Conservation (phyloP, 2,329 filamentous ascomycete genomes). For the Alternaria sp. region DNA sequence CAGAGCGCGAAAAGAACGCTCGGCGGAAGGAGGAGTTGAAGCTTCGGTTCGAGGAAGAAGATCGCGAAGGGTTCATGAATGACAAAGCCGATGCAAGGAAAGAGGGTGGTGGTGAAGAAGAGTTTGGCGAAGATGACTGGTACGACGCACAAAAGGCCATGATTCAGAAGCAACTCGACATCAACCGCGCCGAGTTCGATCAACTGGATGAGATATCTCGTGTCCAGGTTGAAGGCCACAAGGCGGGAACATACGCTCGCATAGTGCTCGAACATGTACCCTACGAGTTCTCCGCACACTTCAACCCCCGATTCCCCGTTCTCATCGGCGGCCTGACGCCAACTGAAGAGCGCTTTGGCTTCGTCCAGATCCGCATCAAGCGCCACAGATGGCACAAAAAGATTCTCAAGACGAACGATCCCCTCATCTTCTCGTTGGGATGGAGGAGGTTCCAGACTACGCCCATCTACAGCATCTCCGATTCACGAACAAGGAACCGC, state of each 20-base stretch:
- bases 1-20: constrained; percentile 89
- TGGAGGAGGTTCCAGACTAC: constrained; percentile 95
- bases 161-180: constrained; percentile 93
- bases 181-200: constrained; percentile 94
- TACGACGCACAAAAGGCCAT: constrained; percentile 95
- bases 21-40: constrained; percentile 93
- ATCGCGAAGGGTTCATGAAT: constrained; percentile 92
- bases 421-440: constrained; percentile 93
- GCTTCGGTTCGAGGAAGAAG: constrained; percentile 94
- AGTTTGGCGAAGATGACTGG: constrained; percentile 98
- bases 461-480: constrained; percentile 93
- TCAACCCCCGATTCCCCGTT: constrained; percentile 81
- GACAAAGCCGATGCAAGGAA: constrained; percentile 80
- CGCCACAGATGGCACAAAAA: constrained; percentile 98
- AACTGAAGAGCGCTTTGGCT: constrained; percentile 95
- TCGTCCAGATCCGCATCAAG: constrained; percentile 95
- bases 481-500: constrained; percentile 89
- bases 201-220: constrained; percentile 84
- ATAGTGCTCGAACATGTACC: constrained; percentile 89
- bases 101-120: constrained; percentile 71
- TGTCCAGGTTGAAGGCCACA: constrained; percentile 84
- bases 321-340: constrained; percentile 90
- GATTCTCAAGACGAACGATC: constrained; percentile 97
- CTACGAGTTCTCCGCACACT: constrained; percentile 84
- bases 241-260: constrained; percentile 90